A percentile compares a stretch with the other conserved stretches of the same genome.
phyloP scores from a whole-genome alignment of 2,329 filamentous ascomycete genomes.

The Pseudopithomyces chartarum region DNA sequence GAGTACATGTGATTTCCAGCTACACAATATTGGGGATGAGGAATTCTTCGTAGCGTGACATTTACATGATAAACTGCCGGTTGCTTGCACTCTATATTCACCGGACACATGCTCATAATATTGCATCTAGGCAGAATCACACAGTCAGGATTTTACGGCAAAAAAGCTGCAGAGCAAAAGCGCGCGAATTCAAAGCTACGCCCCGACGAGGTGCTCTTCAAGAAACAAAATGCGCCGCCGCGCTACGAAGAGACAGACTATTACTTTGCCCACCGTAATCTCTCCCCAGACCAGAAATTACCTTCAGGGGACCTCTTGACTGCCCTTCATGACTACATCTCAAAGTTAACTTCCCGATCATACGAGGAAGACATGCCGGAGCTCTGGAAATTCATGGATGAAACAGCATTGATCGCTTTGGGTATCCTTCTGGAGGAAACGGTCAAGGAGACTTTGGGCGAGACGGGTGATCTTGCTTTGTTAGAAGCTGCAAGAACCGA shows the following conservation, averaged over 20 bases:
- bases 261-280: conserved; percentile 67
- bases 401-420: conserved; percentile 76
- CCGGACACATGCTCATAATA: too few relatives aligned
- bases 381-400: conserved; percentile 70
- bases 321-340: conserved; percentile 69
- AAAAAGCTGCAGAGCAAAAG: conserved; percentile 37
- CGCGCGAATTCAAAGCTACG: conserved; percentile 52
- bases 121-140: conserved; percentile 54
- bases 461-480: conserved; percentile 72
- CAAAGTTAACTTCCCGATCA: conserved; percentile 64
- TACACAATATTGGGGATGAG: background rate
- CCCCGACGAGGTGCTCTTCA: conserved; percentile 75
- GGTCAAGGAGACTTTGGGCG: conserved; percentile 63
- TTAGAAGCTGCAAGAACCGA: conserved; percentile 58
- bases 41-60: too few relatives aligned
- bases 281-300: conserved; percentile 59
- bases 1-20: background rate
- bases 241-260: conserved; percentile 74
- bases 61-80: too few relatives aligned
- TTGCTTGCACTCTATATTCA: too few relatives aligned
- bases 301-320: conserved; percentile 73
- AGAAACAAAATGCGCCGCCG: conserved; percentile 65
- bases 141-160: conserved; percentile 48
- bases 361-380: conserved; percentile 20
- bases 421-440: conserved; percentile 78